Evolutionary conservation across 1,284 basidiomycete species (phyloP).

Genomic region (Cutaneotrichosporon dermatis): DNA sequence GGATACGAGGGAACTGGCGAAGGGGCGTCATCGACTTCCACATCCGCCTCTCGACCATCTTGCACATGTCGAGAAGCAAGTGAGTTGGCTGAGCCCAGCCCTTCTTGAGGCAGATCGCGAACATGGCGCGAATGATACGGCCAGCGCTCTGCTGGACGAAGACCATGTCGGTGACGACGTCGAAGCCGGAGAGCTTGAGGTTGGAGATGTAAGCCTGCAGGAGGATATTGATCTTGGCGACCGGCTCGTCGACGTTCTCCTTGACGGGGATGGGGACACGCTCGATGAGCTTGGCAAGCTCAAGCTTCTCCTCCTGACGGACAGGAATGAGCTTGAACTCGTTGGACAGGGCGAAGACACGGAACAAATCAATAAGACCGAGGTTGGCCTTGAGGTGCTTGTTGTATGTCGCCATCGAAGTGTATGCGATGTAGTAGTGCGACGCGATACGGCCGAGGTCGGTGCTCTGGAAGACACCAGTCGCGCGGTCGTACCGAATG

Average conservation of each 20-base stretch:
- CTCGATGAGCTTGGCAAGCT: constrained; percentile 88
- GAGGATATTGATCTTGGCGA: constrained; percentile 95
- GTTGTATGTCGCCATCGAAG: constrained; percentile 95
- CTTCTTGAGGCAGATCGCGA: constrained; percentile 95
- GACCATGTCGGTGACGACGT: constrained; percentile 97
- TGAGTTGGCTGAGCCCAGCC: constrained; percentile 94
- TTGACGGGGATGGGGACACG: constrained; percentile 97
- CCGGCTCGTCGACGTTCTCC: constrained; percentile 91
- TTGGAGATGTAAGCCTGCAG: constrained; percentile 94
- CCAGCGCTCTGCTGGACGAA: constrained; percentile 89
- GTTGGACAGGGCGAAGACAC: constrained; percentile 92
- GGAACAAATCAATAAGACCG: constrained; percentile 85
- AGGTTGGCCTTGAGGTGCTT: constrained; percentile 86
- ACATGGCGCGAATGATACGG: constrained; percentile 91
- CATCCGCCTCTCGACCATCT: constrained; percentile 93
- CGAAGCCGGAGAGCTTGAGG: constrained; percentile 92
- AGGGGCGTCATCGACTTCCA: constrained; percentile 98
- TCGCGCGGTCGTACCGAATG: constrained; percentile 85
- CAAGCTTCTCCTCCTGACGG: constrained; percentile 77
- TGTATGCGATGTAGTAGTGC: constrained; percentile 93
- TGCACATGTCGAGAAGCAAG: constrained; percentile 87
- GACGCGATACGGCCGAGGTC: constrained; percentile 93
- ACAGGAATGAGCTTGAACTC: constrained; percentile 95
- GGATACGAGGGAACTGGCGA: constrained; percentile 73
- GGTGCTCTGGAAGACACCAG: constrained; percentile 83